phyloP scores from a whole-genome alignment of 176 grass and related monocot species.

The Themeda triandra region DNA sequence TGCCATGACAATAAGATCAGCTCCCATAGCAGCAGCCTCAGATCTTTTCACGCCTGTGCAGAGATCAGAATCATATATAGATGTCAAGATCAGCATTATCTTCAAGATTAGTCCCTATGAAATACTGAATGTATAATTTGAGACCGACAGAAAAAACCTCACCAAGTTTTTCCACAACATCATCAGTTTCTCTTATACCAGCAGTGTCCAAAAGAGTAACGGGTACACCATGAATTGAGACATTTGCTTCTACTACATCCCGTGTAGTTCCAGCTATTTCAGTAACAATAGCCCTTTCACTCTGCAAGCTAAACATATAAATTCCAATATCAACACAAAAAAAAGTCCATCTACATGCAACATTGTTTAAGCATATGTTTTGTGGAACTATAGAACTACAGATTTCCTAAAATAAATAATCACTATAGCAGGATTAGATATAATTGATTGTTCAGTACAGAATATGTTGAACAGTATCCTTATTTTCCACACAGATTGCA shows the following conservation, averaged over 20 bases:
- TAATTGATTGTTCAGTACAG: neutral
- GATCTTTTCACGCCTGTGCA: slow-evolving; percentile 78
- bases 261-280: slow-evolving; percentile 94
- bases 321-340: slow-evolving; percentile 53
- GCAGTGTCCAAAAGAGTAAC: slow-evolving; percentile 92
- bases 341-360: neutral
- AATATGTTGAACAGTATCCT: neutral
- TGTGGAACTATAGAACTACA: neutral
- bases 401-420: neutral
- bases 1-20: slow-evolving; percentile 89
- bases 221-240: slow-evolving; percentile 73
- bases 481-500: neutral
- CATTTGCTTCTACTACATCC: slow-evolving; percentile 88
- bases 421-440: neutral
- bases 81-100: neutral
- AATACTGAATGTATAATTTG: neutral
- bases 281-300: slow-evolving; percentile 98
- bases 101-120: neutral
- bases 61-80: slow-evolving; percentile 12
- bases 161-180: slow-evolving; percentile 93
- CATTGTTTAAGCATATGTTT: slow-evolving; percentile 2
- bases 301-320: slow-evolving; percentile 89
- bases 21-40: slow-evolving; percentile 77
- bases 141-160: neutral
- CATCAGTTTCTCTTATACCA: slow-evolving; percentile 90